Base-by-base conservation (phyloP, 805 yeast species). In the Starmerella gropengiesseri region DNA sequence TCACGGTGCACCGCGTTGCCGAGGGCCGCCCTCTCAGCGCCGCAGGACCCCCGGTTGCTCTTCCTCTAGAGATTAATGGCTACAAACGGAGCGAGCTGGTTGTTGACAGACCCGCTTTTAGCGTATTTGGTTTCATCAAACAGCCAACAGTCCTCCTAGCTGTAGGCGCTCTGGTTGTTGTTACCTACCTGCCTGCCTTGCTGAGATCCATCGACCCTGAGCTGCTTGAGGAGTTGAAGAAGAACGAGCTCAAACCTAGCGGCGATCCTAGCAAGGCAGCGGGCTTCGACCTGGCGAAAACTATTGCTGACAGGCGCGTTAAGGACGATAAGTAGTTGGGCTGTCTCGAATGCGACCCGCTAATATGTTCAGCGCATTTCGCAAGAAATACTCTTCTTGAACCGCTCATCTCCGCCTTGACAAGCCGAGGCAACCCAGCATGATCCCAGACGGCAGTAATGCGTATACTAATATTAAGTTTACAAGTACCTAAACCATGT, bases 141-240 rank as follows among this genome's bases (percentile, higher is more conserved):
- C 56, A 55, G 43, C 66, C 67, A 9, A 61, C 61, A 56, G 61
- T 63, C 48, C 46, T 60, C 28, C 44, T 63, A 50, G 50, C 60
- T 11, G 36, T 64, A 21, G 58, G 43, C 1, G 53, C 63, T 8
- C 46, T 63, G 37, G 56, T 51, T 9, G 45, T 61, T 47, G 63
- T 62, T 16, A 48, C 60, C 13, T 55, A 52, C 12, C 34, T 63
- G 35, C 68, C 68, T 2, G 50, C 51, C 23, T 22, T 60, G 41
- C 45, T 55, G 32, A 55, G 45, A 25, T 50, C 45, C 37, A 42
- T 63, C 30, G 67, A 63, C 38, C 65, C 63, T 5, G 68, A 51
- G 38, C 47, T 57, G 9, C 41, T 63, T 28, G 54, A 55, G 47
- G 64, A 53, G 55, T 39, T 53, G 49, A 63, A 56, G 52, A 56